phyloP scores from a whole-genome alignment of 257 asterid species.

The Nicotiana knightiana region DNA sequence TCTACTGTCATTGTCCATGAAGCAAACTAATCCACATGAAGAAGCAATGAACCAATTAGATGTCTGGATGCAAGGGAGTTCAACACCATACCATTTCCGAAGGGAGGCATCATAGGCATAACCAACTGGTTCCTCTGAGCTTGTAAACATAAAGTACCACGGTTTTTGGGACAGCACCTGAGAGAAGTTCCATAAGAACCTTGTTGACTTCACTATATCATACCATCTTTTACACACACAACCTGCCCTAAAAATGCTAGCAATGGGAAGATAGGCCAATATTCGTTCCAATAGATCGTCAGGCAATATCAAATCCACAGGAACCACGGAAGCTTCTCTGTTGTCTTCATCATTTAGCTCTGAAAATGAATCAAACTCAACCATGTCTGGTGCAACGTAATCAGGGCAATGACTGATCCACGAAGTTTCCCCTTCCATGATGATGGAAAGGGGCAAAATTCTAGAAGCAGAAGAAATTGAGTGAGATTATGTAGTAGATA shows the following conservation, averaged over 20 bases:
- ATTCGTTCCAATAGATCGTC: conserved; percentile 87
- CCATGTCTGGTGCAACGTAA: conserved; percentile 13
- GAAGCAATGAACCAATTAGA: conserved; percentile 78
- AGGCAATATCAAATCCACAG: conserved; percentile 64
- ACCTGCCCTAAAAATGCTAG: conserved; percentile 77
- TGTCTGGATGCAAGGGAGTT: conserved; percentile 70
- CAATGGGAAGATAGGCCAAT: conserved; percentile 65
- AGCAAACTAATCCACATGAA: conserved; percentile 73
- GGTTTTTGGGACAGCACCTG: conserved; percentile 54
- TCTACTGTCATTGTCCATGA: conserved; percentile 81
- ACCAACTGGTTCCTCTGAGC: conserved; percentile 82
- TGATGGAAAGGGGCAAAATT: conserved; percentile 17
- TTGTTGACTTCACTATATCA: conserved; percentile 61
- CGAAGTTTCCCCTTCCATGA: conserved; percentile 79
- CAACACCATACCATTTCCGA: conserved; percentile 70
- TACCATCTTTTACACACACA: conserved; percentile 83
- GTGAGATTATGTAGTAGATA: not conserved
- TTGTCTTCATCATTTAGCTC: conserved; percentile 45
- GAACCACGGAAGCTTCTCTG: conserved; percentile 38
- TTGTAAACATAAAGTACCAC: conserved; percentile 96
- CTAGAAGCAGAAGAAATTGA: not conserved
- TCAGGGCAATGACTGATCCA: conserved; percentile 73
- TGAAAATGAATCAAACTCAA: conserved; percentile 36
- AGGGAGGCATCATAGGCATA: conserved; percentile 74
- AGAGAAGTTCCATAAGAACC: conserved; percentile 63